A percentile compares a stretch with the other conserved stretches of the same genome.
Conservation (phyloP, 192 early-diverging fungal genomes). For the Gryganskiella cystojenkinii region DNA sequence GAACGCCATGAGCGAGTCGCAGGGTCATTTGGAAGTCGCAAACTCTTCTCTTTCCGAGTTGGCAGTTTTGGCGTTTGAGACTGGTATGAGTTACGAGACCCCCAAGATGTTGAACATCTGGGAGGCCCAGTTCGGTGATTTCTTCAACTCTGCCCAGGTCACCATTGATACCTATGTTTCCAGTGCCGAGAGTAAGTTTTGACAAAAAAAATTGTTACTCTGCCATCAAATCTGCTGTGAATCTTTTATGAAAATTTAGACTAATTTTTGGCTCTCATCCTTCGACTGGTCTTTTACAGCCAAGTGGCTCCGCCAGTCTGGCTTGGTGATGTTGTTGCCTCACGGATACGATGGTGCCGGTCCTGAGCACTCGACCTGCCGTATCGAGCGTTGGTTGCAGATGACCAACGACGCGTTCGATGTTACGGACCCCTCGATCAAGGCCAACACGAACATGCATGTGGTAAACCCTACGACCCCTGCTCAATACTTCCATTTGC, state of each 20-base stretch:
- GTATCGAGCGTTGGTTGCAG: conserved; percentile 97
- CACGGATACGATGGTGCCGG: conserved; percentile 97
- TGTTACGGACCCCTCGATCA: conserved; percentile 56
- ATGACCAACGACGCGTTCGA: conserved; percentile 85
- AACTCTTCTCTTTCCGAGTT: conserved; percentile 94
- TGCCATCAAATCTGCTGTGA: neutral
- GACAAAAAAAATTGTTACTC: neutral
- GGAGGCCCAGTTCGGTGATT: conserved; percentile 99
- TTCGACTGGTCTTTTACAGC: conserved; percentile 36
- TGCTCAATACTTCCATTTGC: conserved; percentile 94
- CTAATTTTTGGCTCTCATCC: neutral
- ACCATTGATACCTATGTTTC: conserved; percentile 93
- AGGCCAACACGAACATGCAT: conserved; percentile 92
- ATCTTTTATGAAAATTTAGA: neutral
- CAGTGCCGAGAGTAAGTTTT: conserved; percentile 74
- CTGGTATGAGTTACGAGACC: conserved; percentile 91
- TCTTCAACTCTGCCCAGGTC: conserved; percentile 96
- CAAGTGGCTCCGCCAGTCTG: conserved; percentile 95
- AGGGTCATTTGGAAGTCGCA: conserved; percentile 73
- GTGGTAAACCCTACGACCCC: conserved; percentile 94
- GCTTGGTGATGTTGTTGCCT: conserved; percentile 92
- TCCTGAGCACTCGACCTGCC: conserved; percentile 91
- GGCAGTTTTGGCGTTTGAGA: conserved; percentile 96
- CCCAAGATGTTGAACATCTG: conserved; percentile 91
- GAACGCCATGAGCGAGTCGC: conserved; percentile 66